Conservation (phyloP, 352 stramenopile species). For the Pythium insidiosum region DNA sequence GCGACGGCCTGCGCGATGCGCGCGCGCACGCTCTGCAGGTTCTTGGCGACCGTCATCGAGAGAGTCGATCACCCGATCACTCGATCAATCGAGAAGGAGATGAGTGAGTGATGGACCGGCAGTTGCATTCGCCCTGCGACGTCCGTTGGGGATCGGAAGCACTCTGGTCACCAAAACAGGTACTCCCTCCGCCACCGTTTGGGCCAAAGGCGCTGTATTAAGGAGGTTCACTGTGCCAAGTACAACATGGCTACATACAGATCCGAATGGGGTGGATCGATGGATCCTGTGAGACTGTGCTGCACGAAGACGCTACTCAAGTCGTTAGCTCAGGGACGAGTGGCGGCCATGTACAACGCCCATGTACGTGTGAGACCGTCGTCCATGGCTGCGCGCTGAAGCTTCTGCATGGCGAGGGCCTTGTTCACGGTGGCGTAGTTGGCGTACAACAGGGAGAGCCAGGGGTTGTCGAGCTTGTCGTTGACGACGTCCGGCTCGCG, state of each 20-base stretch:
- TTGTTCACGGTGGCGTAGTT: slow-evolving; percentile 25
- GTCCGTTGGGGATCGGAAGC: no score
- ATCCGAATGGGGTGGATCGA: no score
- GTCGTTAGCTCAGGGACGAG: slow-evolving; percentile 1
- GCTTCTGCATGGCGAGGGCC: slow-evolving; percentile 5
- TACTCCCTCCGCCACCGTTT: no score
- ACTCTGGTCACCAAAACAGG: no score
- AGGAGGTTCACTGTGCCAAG: no score
- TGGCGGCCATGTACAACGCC: slow-evolving; percentile 32
- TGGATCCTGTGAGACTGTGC: neutral
- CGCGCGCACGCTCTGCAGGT: slow-evolving; percentile 49
- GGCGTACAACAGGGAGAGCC: slow-evolving; percentile 20
- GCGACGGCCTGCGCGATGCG: slow-evolving; percentile 51
- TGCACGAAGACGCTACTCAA: neutral
- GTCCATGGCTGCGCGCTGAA: slow-evolving; percentile 13
- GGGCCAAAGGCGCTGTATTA: no score
- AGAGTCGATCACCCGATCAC: neutral
- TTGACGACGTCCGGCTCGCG: slow-evolving; percentile 27
- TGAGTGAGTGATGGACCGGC: neutral
- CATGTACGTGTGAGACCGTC: slow-evolving; percentile 19
- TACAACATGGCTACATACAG: no score
- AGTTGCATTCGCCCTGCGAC: no score
- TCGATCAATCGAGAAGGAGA: neutral
- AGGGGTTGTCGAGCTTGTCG: slow-evolving; percentile 18
- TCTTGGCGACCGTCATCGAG: slow-evolving; percentile 29